Evolutionary conservation across 257 asterid genomes (phyloP), one percentile per base, ranked within the genome.

Genomic region (Nicotiana benthamiana): DNA sequence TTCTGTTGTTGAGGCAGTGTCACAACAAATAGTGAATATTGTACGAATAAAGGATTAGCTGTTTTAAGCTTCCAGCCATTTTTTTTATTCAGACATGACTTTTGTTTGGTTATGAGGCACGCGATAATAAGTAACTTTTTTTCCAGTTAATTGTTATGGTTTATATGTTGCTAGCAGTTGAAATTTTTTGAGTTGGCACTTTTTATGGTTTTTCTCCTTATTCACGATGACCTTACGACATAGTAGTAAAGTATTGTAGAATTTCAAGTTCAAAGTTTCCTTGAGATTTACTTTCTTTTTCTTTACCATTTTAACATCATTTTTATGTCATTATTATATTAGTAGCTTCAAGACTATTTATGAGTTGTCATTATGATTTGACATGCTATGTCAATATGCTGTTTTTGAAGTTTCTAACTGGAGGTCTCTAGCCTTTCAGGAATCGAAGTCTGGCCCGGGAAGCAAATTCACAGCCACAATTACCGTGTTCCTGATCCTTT

Each of bases 401-500:
- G 60, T 72, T 80, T 70, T 66, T 57, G 8, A 66, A 56, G 57
- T 62, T 79, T 61, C 61, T 79, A 40, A 79, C 59, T 17, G 27
- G 62, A 27, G 62, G 63, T 40, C 43, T 36, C 18, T 53, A 75
- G 17, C 77, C 70, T 75, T 87, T 77, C 89, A 95, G 98, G 99
- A 53, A 91, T 95, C 76, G 89, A 93, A 46, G 83, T 83, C 78
- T 95, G 99, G 99, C 97, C 98, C 0, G 97, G 98, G 75, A 90
- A 89, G 87, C 99, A 95, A 90, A 92, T 93, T 79, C 99, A 95
- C 77, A 93, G 99, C 83, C 99, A 95, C 89, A 95, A 93, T 84
- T 95, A 95, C 85, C 99, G 99, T 3, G 89, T 86, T 63, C 98
- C 99, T 30, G 99, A 92, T 57, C 92, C 91, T 64, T 93, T 88